phyloP scores from a whole-genome alignment of 805 yeast species.

The Torulaspora maleeae region DNA sequence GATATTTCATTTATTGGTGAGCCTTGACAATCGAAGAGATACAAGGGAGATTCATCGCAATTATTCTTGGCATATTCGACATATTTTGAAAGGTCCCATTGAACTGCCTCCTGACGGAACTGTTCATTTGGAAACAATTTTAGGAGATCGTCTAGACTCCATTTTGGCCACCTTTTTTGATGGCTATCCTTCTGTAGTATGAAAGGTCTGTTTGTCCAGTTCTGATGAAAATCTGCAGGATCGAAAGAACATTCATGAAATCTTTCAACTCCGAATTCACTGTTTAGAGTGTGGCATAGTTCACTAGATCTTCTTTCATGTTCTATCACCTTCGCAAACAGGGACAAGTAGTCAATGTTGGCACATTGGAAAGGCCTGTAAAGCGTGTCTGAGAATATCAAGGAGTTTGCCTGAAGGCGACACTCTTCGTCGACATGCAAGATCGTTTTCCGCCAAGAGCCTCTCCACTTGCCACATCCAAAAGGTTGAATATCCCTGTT shows the following conservation, averaged over 20 bases:
- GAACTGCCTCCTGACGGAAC: conserved; percentile 82
- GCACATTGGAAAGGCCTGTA: conserved; percentile 83
- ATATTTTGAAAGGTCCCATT: conserved; percentile 67
- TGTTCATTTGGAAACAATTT: conserved; percentile 51
- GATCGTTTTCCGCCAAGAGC: conserved; percentile 74
- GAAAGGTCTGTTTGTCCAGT: conserved; percentile 58
- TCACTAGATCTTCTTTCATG: conserved; percentile 40
- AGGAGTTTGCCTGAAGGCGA: conserved; percentile 41
- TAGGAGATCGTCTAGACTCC: conserved; percentile 52
- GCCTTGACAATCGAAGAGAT: conserved; percentile 77
- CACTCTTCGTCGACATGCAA: conserved; percentile 44
- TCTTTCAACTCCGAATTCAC: conserved; percentile 46
- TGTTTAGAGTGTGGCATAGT: conserved; percentile 19
- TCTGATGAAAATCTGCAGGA: conserved; percentile 42
- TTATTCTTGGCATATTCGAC: conserved; percentile 56
- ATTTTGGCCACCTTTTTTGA: conserved; percentile 54
- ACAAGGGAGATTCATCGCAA: conserved; percentile 77
- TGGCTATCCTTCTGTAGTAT: conserved; percentile 39
- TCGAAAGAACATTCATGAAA: conserved; percentile 44
- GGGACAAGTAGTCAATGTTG: conserved; percentile 52
- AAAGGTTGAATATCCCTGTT: conserved; percentile 24
- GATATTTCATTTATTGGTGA: conserved; percentile 56
- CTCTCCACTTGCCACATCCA: conserved; percentile 52
- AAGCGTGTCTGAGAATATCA: conserved; percentile 69
- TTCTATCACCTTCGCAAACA: conserved; percentile 46